Conservation (phyloP, 176 grass and related monocot species). For the Aegilops sharonensis region DNA sequence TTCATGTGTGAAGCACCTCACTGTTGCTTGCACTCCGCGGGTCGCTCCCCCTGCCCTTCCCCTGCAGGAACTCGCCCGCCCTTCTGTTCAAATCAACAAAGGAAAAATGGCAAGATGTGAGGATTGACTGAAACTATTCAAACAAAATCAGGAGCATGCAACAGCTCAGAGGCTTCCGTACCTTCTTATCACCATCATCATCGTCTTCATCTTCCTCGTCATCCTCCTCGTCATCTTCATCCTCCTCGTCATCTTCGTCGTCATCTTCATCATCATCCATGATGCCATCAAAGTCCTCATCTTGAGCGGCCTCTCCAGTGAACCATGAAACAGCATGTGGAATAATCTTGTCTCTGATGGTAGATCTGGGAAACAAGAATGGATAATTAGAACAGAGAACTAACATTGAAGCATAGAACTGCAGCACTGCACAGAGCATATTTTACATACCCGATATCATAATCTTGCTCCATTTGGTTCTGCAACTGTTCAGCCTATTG, state of each 20-base stretch:
- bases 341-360: conserved; percentile 95
- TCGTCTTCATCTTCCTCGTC: not conserved
- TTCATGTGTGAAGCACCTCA: conserved; percentile 18
- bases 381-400: conserved; percentile 1
- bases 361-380: conserved; percentile 52
- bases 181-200: conserved; percentile 48
- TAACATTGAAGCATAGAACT: not conserved
- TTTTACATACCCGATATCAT: conserved; percentile 75
- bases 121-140: not conserved
- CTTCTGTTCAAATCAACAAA: conserved; percentile 50
- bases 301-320: conserved; percentile 74
- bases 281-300: conserved; percentile 71
- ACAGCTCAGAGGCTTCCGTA: not conserved
- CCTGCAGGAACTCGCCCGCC: conserved; percentile 31
- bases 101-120: not conserved
- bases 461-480: conserved; percentile 97
- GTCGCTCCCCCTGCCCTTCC: conserved; percentile 71
- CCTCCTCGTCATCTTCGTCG: conserved; percentile 25
- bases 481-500: conserved; percentile 88
- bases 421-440: not conserved
- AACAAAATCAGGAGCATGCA: not conserved
- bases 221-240: conserved; percentile 36
- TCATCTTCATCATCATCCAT: conserved; percentile 68
- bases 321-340: conserved; percentile 95
- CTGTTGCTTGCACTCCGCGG: conserved; percentile 94